Conservation (phyloP, 73 alveolate species). For the Effrenium voratum region DNA sequence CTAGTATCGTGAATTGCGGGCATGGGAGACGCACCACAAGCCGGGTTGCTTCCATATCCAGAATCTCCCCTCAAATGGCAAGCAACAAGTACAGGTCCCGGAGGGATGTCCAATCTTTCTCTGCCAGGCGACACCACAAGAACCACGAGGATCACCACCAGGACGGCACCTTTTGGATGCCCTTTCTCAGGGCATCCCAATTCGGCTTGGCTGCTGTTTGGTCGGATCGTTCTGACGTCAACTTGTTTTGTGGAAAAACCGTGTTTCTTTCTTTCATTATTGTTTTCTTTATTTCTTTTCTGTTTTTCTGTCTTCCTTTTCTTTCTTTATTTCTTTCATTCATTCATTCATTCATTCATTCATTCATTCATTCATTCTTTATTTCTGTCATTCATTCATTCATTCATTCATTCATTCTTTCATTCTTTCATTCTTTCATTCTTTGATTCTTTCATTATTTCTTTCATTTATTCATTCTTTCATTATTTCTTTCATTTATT, state of each 20-base stretch:
- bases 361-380: not conserved
- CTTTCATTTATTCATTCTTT: no score
- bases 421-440: not conserved
- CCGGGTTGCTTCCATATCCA: no score
- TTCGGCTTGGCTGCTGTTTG: not conserved
- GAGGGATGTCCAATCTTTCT: no score
- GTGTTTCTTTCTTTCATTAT: not conserved
- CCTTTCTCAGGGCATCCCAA: not conserved
- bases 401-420: not conserved
- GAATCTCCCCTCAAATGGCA: no score
- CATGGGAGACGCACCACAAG: no score
- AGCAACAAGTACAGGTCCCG: no score
- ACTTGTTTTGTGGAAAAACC: not conserved
- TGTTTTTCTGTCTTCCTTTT: not conserved
- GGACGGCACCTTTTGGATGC: not conserved
- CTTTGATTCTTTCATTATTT: no score
- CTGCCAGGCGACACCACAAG: slow-evolving; percentile 58
- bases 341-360: not conserved
- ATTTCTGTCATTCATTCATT: not conserved
- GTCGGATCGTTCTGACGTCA: not conserved
- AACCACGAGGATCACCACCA: slow-evolving; percentile 62
- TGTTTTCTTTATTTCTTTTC: not conserved
- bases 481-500: not conserved
- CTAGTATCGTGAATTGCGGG: no score
- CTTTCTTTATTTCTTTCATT: not conserved